phyloP scores from a whole-genome alignment of 2,329 filamentous ascomycete species.

The Calonectria montana region DNA sequence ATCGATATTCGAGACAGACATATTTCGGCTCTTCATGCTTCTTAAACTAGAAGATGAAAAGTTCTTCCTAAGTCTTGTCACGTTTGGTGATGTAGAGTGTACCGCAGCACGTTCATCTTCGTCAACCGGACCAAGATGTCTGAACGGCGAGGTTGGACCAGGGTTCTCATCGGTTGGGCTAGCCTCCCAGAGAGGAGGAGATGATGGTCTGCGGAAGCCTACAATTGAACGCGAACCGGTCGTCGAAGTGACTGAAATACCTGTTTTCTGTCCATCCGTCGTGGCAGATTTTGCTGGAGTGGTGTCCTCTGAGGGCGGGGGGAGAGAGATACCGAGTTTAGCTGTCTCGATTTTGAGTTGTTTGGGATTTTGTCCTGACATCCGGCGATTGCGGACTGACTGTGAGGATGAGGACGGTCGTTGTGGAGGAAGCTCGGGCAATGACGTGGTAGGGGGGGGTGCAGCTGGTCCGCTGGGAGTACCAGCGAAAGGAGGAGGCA shows the following conservation, averaged over 20 bases:
- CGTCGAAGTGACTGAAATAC: slow-evolving; percentile 7
- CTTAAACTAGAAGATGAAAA: slow-evolving; percentile 77
- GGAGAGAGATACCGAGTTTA: slow-evolving; percentile 42
- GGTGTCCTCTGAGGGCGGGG: slow-evolving; percentile 26
- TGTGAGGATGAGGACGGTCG: slow-evolving; percentile 48
- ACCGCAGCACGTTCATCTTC: slow-evolving; percentile 52
- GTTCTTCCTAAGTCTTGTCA: slow-evolving; percentile 69
- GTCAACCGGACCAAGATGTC: slow-evolving; percentile 47
- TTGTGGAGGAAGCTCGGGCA: slow-evolving; percentile 56
- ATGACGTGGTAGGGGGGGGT: slow-evolving; percentile 62
- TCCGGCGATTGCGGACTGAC: slow-evolving; percentile 78
- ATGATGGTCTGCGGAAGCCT: slow-evolving; percentile 32
- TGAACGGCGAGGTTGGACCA: slow-evolving; percentile 45
- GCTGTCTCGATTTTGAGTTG: slow-evolving; percentile 90
- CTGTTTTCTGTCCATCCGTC: slow-evolving; percentile 20
- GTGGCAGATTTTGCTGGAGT: slow-evolving; percentile 28
- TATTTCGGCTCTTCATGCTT: slow-evolving; percentile 79
- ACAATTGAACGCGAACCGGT: slow-evolving; percentile 18
- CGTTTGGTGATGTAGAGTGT: slow-evolving; percentile 65
- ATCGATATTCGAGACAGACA: slow-evolving; percentile 73
- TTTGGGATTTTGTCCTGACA: slow-evolving; percentile 84
- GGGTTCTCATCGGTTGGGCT: slow-evolving; percentile 43
- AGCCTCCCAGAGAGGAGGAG: slow-evolving; percentile 43
- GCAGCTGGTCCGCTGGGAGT: slow-evolving; percentile 44
- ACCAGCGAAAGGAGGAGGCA: slow-evolving; percentile 39